Base-by-base conservation (phyloP, 106 monocot species). In the Triglochin maritima region DNA sequence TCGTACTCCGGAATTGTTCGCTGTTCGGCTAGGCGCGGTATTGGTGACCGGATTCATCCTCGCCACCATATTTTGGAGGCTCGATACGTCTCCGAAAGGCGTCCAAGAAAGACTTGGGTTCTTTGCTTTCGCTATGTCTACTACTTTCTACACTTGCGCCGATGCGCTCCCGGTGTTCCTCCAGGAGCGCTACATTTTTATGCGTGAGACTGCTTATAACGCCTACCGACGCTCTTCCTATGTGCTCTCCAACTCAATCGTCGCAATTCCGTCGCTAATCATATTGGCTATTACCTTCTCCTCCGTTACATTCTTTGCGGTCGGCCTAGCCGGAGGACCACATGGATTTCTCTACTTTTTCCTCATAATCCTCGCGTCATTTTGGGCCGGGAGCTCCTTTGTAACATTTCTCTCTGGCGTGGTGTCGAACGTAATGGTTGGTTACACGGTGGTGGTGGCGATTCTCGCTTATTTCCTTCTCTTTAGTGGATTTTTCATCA, bases 401-500 rank as follows among this genome's bases (percentile, higher is more conserved):
- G 94, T 90, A 56, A 94, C 94, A 4, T 94, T 94, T 81, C 81
- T 94, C 42, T 94, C 94, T 13, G 94, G 94, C 17, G 79, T 90
- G 2, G 77, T 94, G 4, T 72, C 89, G 2, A 70, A 94, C 52
- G 78, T 85, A 41, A 94, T 85, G 87, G 62, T 94, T 3, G 87
- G 89, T 5, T 90, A 68, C 81, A 86, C 90, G 7, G 82, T 94
- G 52, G 90, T 85, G n/a, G 85, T 87, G 3, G 80, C 89, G 15
- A 64, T 78, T 8, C 77, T 94, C 3, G 87, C 94, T 14, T 94
- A 94, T 76, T 94, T 94, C 74, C 79, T 94, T 0, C 80, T 94
- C 7, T 87, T 94, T 74, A 87, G 87, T 65, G 94, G 94, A 17
- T 94, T 94, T 85, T 94, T 94, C 79, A 90, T 94, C 78, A 90